Evolutionary conservation across 169 alveolate species (phyloP).

Genomic region (Cryptosporidium bovis): DNA sequence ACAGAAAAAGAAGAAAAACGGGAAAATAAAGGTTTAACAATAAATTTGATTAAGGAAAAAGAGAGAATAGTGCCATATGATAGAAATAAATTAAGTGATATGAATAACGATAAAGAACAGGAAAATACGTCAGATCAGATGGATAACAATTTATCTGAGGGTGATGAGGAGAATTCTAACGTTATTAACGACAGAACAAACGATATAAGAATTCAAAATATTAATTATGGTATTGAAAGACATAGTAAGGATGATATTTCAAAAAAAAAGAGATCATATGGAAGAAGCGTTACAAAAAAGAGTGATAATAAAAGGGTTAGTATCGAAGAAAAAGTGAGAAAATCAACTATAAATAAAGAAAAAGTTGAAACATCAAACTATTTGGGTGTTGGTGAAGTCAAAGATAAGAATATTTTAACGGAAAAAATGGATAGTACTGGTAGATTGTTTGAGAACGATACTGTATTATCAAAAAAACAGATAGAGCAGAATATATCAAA

Average conservation of each 20-base stretch:
- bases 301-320: not conserved
- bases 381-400: too few species aligned
- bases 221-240: too few species aligned
- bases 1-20: not conserved
- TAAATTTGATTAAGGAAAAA: not conserved
- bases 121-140: not conserved
- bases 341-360: not conserved
- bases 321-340: not conserved
- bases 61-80: not conserved
- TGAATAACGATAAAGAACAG: not conserved
- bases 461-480: not conserved
- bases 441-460: constrained; percentile 29
- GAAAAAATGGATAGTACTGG: not conserved
- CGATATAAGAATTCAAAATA: too few species aligned
- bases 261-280: too few species aligned
- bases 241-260: too few species aligned
- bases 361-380: too few species aligned
- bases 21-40: not conserved
- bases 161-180: not conserved
- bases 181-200: too few species aligned
- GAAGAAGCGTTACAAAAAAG: not conserved
- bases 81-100: not conserved
- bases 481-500: not conserved
- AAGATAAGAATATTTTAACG: not conserved
- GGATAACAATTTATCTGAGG: constrained; percentile 5